Evolutionary conservation across 805 yeast species (phyloP), one percentile per base, ranked within the genome.

Genomic region (Zygosaccharomyces pseudorouxii): DNA sequence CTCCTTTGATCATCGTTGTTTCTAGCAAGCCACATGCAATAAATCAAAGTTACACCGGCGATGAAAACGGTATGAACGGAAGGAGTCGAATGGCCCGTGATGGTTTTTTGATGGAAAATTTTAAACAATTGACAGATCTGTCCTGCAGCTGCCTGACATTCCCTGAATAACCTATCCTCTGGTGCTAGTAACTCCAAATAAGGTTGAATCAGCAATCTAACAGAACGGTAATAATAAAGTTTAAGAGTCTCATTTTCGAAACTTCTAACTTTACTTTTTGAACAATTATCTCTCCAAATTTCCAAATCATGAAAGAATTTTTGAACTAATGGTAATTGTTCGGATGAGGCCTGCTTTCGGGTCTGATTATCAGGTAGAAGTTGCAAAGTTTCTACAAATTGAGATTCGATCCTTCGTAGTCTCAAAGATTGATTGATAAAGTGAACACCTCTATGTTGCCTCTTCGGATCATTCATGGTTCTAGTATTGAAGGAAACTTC

Each of bases 111-210:
- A 62, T 80, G 84, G 60, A 79, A 81, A 11, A 77, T 80, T 53
- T 81, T 79, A 60, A 80, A 79, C 22, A 81, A 68, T 54, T 79
- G 84, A 58, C 86, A 81, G 35, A 82, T 78, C 59, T 80, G 84
- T 23, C 86, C 87, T 0, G 86, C 85, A 20, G 85, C 86, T 2
- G 83, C 82, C 58, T 81, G 86, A 61, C 87, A 82, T 62, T 81
- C 85, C 45, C 75, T 71, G 60, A 82, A 81, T 27, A 82, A 64
- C 41, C 77, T 70, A 59, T 80, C 82, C 56, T 76, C 78, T 4
- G 86, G 86, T 49, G 78, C 79, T 55, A 82, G 63, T 5, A 80
- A 63, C 56, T 81, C 86, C 49, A 82, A 59, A 60, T 78, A 82
- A 9, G 88, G 88, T 58, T 81, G 86, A 46, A 82, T 74, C 51